Base-by-base conservation (phyloP, 208 protist species). In the Trypanosoma conorhini region DNA sequence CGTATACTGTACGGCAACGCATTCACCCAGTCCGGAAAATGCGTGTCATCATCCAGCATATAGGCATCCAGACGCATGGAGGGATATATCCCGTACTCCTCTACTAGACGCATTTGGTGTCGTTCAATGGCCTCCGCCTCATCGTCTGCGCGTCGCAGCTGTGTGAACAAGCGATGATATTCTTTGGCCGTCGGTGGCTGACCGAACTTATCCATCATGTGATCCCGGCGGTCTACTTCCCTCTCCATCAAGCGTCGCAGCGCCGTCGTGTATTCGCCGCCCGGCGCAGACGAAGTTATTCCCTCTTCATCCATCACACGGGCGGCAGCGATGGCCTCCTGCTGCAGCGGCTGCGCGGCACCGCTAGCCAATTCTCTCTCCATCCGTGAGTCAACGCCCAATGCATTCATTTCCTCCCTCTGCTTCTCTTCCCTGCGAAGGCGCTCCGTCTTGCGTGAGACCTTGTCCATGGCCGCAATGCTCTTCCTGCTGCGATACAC, bases 11-110 rank as follows among this genome's bases (percentile, higher is more conserved):
- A 92, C 15, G 88, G 87, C 28, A 97, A 79, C n/a, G 79, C 89
- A 31, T 91, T 70, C 42, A 95, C 92, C 89, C 92, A 97, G 0
- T 74, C 76, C 0, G 92, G 92, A 74, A 95, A 96, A 75, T 89
- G 90, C 13, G 72, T 79, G 55, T 92, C 89, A 70, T 97, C 85
- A 52, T 91, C 87, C 24, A 97, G 72, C 89, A 97, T 95, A 68
- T 87, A 97, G 1, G 92, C 86, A 70, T 97, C 92, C 21, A 97
- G 82, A 12, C 92, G 83, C 13, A 78, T 69, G 0, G 70, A 76
- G 22, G 92, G 85, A 66, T 92, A 94, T 51, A 97, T 70, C 28
- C 89, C 92, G 62, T 85, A 78, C 63, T 95, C 89, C 44, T 94
- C 88, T 4, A 87, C 84, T 1, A 97, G 79, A 21, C 88, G 80